Evolutionary conservation across 768 basidiomycete species (phyloP), one percentile per base, ranked within the genome.

Genomic region (Cyclocybe cylindracea): DNA sequence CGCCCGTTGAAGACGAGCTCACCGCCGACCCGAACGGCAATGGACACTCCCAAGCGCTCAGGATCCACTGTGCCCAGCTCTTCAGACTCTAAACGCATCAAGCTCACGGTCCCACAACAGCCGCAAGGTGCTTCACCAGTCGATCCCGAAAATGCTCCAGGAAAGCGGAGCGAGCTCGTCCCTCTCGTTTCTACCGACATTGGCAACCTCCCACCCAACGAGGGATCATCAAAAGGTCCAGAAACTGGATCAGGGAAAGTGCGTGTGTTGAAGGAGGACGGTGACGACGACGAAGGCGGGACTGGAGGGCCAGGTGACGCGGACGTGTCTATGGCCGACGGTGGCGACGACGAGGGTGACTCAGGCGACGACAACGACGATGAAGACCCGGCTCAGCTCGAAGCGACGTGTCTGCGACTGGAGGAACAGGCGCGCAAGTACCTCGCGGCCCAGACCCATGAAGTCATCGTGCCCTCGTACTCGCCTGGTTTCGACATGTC

Each of bases 401-500:
- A 91, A 67, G 90, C 86, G 10, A 89, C 87, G 61, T 84, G 90
- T 58, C 74, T 81, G 50, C 83, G 84, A 33, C 84, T 89, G 45
- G 93, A 92, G 63, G 91, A 89, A 62, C 92, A 89, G 67, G 94
- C 88, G 46, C 86, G 86, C 49, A 92, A n/a, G 62, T 98, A 98
- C 67, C 89, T 99, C 39, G 94, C 95, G 0, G 91, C 93, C 0
- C 97, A 99, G 70, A 96, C 94, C 1, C 96, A 98, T 73, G 92
- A 96, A 61, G 85, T 99, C 65, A 85, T 99, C 65, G 91, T 99
- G 45, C 97, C 97, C 7, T 96, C 94, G 19, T 98, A 98, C 67
- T 87, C 94, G 7, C n/a, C 94, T 13, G 98, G 97, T 97, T 99
- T 98, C 74, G 89, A 93, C 70, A 93, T 98, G 85, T 83, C 89